phyloP scores from a whole-genome alignment of 352 stramenopile genomes.

The Globisporangium uncinulatum region DNA sequence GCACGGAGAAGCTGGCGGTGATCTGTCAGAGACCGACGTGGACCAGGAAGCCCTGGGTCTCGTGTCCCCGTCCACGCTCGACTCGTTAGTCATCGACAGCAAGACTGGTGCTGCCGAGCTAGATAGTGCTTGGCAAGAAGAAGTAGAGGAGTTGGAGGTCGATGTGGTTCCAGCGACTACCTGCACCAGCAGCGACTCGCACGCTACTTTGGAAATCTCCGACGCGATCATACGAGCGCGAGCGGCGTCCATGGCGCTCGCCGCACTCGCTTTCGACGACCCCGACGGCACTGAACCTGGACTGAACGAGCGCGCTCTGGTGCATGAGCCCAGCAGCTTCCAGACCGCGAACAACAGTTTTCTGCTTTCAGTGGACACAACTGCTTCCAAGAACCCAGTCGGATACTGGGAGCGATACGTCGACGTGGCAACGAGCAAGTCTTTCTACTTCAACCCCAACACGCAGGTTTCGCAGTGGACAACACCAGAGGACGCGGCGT shows the following conservation, averaged over 20 bases:
- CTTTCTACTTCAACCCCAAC: conserved; percentile 43
- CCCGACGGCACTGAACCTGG: not conserved
- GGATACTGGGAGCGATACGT: conserved; percentile 48
- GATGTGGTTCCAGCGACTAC: too few relatives aligned
- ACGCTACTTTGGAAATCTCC: not conserved
- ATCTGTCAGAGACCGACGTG: too few relatives aligned
- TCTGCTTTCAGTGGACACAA: not conserved
- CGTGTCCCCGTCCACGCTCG: too few relatives aligned
- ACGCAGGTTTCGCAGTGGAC: conserved; percentile 40
- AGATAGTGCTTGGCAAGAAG: too few relatives aligned
- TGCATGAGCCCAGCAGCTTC: not conserved
- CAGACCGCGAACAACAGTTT: not conserved
- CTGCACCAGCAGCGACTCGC: too few relatives aligned
- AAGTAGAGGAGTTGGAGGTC: too few relatives aligned
- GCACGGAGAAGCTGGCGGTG: too few relatives aligned
- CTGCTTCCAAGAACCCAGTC: not conserved
- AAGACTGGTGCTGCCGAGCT: too few relatives aligned
- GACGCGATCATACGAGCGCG: not conserved
- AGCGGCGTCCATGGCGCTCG: conserved; percentile 11
- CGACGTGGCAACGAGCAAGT: conserved; percentile 39
- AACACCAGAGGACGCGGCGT: conserved; percentile 10
- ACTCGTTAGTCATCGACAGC: too few relatives aligned
- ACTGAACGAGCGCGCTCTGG: not conserved
- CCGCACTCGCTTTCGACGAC: conserved; percentile 14
- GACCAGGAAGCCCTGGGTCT: too few relatives aligned